Evolutionary conservation across 805 yeast genomes (phyloP).

Genomic region (Candida nemodendra): DNA sequence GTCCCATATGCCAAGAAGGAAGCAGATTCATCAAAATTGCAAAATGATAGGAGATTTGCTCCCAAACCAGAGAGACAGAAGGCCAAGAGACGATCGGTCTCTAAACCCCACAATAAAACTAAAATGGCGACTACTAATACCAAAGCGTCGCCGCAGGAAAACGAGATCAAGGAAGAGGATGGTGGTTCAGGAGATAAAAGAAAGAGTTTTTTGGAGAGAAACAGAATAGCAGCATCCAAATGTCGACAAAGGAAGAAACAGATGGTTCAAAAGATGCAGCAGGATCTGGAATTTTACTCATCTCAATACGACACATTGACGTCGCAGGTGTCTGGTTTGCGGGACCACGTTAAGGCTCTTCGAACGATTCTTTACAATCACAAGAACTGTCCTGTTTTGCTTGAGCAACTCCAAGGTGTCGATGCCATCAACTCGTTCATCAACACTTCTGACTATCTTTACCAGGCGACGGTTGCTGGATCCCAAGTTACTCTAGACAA

Average conservation of each 20-base stretch:
- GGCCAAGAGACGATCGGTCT: background rate
- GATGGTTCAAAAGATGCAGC: slow-evolving; percentile 78
- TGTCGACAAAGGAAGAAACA: slow-evolving; percentile 95
- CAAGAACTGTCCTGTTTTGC: slow-evolving; percentile 44
- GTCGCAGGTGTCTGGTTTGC: slow-evolving; percentile 53
- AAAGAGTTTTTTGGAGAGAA: slow-evolving; percentile 80
- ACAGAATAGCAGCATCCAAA: slow-evolving; percentile 94
- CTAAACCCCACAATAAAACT: background rate
- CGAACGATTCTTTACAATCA: slow-evolving; percentile 49
- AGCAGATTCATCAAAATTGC: background rate
- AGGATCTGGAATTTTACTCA: slow-evolving; percentile 68
- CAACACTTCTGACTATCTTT: slow-evolving; percentile 29
- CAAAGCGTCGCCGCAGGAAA: slow-evolving; percentile 2
- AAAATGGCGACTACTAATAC: background rate
- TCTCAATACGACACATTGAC: slow-evolving; percentile 67
- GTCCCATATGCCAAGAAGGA: background rate
- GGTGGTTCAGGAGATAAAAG: slow-evolving; percentile 66
- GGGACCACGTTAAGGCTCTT: slow-evolving; percentile 55
- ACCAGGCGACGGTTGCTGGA: slow-evolving; percentile 8
- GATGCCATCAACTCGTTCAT: slow-evolving; percentile 45
- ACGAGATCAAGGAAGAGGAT: slow-evolving; percentile 6
- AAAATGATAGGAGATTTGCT: slow-evolving; percentile 1
- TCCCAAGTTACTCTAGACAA: slow-evolving; percentile 3
- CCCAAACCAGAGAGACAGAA: background rate
- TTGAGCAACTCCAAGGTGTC: slow-evolving; percentile 45